A percentile compares a stretch with the other conserved stretches of the same genome.
These are phyloP conservation scores for Jatropha curcas DNA, from an alignment of 345 rosid genomes.

Conservation along the genomic window DNA sequence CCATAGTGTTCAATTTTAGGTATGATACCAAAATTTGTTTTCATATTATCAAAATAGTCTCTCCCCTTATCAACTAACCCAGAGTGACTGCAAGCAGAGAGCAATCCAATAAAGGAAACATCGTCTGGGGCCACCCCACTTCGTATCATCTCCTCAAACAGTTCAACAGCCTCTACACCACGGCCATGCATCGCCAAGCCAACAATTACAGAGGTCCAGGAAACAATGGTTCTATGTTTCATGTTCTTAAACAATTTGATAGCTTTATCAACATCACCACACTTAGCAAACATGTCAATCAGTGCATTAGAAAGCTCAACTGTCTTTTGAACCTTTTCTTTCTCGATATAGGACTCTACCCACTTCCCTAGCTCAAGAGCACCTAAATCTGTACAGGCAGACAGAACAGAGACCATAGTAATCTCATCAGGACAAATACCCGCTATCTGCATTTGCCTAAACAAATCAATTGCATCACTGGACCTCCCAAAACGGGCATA, in stretches of 20 bases:
- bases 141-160: conserved; percentile 51
- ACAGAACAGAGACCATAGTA: conserved; percentile 53
- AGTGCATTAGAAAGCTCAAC: conserved; percentile 50
- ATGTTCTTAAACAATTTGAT: conserved; percentile 45
- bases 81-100: conserved; percentile 35
- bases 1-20: conserved; percentile 38
- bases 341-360: conserved; percentile 50
- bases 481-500: conserved; percentile 41
- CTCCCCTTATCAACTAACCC: conserved; percentile 30
- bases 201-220: conserved; percentile 61
- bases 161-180: conserved; percentile 49
- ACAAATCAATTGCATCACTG: conserved; percentile 43
- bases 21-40: conserved; percentile 11
- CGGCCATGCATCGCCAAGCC: conserved; percentile 63
- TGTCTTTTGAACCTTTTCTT: conserved; percentile 27
- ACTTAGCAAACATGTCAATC: conserved; percentile 56
- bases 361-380: conserved; percentile 60
- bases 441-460: conserved; percentile 48
- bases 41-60: conserved; percentile 25
- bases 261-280: conserved; percentile 59
- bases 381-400: conserved; percentile 57
- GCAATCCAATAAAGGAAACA: conserved; percentile 25
- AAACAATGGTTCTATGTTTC: conserved; percentile 44
- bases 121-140: conserved; percentile 22
- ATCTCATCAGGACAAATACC: conserved; percentile 54